Conservation (phyloP, 495 filamentous ascomycete species). For the Cercophora sp. region DNA sequence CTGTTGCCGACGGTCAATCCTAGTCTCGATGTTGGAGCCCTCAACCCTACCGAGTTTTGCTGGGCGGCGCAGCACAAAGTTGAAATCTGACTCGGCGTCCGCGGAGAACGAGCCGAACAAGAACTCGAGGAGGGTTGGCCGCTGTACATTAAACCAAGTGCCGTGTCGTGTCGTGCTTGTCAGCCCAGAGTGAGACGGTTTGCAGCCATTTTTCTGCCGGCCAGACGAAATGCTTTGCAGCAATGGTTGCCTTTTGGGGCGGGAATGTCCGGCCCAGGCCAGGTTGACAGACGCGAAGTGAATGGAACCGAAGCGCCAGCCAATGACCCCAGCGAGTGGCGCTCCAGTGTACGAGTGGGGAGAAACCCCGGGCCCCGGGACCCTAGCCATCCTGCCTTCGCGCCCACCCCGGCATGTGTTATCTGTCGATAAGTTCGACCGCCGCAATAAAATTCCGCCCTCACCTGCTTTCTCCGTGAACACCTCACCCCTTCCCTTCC, state of each 20-base stretch:
- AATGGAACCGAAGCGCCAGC: too few relatives aligned
- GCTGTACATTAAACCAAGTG: not conserved
- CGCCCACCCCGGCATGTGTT: slow-evolving; percentile 16
- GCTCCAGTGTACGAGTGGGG: too few relatives aligned
- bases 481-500: slow-evolving; percentile 3
- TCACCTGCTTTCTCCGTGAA: slow-evolving; percentile 5
- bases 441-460: slow-evolving; percentile 15
- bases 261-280: not conserved
- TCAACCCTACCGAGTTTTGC: not conserved
- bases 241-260: not conserved
- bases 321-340: not conserved
- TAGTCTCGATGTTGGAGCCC: not conserved
- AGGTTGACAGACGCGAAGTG: not conserved
- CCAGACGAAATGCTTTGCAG: not conserved
- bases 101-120: not conserved
- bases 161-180: not conserved
- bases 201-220: not conserved
- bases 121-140: not conserved
- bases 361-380: slow-evolving; percentile 13
- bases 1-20: not conserved
- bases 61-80: not conserved
- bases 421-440: slow-evolving; percentile 16
- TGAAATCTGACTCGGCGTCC: not conserved
- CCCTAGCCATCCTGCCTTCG: not conserved
- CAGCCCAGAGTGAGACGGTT: slow-evolving; percentile 1